Evolutionary conservation across 306 rosid genomes (phyloP), one percentile per base, ranked within the genome.

Genomic region (Fragaria nilgerrensis): DNA sequence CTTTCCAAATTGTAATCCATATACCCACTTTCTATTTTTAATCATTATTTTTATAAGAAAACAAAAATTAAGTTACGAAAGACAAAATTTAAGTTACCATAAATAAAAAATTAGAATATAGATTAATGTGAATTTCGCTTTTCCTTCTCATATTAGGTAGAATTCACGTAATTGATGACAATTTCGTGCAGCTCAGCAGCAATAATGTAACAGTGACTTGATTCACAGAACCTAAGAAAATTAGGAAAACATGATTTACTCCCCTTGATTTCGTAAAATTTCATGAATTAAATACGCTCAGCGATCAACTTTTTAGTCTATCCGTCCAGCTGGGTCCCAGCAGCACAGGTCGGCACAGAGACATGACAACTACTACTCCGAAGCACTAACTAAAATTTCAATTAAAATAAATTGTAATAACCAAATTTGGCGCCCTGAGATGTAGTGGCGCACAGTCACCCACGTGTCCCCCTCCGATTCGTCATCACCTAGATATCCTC

Each of bases 261-360:
- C 17, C 65, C 65, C 48, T 2, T 22, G 64, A n/a, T 8, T n/a
- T 56, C 25, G 15, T 1, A 61, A 27, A 61, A 36, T 25, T 75
- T 74, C 80, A 76, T 23, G 34, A 75, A 49, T 25, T 29, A 19
- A 43, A 32, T 55, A 48, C 66, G 9, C 50, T 70, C 8, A 4
- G 3, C 15, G 17, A 34, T 71, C 64, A 3, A 32, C 27, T 45
- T 68, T 75, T 47, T 53, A 63, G 44, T 29, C 58, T 45, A 45
- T 27, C 23, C n/a, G 8, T 37, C 43, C 76, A 49, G 45, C 47
- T 75, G 79, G 93, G 89, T 14, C 91, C 93, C 87, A 78, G 88
- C 50, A 25, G 16, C 89, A 89, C 84, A 73, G 87, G 88, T 84
- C 84, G 90, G 92, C 89, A 86, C 87, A 89, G 87, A 86, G 87